Evolutionary conservation across 2,329 filamentous ascomycete species (phyloP), one percentile per base, ranked within the genome.

Genomic region (Aspergillus fructus): DNA sequence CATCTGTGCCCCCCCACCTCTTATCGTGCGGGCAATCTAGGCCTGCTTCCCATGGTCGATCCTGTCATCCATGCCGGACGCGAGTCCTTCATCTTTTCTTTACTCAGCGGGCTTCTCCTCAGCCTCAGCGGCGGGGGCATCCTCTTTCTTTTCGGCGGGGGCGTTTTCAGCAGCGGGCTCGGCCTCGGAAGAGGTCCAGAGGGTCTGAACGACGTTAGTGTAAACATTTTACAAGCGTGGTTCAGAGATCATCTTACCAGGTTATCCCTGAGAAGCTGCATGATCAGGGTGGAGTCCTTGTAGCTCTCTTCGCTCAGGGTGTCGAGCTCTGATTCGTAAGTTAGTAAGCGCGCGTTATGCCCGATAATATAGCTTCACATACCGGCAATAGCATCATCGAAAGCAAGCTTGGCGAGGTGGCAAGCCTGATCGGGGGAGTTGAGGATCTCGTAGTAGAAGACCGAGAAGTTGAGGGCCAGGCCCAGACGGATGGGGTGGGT

Each of bases 371-470:
- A 12, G 45, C 27, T 12, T 30, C 15, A 81, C 81, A 64, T 76
- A 87, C 85, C 85, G 71, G 93, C 93, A 85, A 97, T 97, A 67
- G 93, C 93, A 80, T 97, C 93, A 74, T 96, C 91, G 74, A 96
- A 96, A 59, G 91, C 91, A 78, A 93, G 90, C 87, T 96, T 96
- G 79, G 91, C 93, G 68, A 97, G 88, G 79, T 96, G 93, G 88
- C 93, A 97, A 75, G 93, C 93, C 83, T 96, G 93, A 78, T 97
- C 94, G 64, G 93, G 93, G 43, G 93, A 92, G 85, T 97, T 99
- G 73, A 97, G 85, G 77, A 97, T 99, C 87, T 99, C 91, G 79
- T 99, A 99, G 89, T 97, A 97, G 86, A 97, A 97, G 74, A 97
- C 93, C 66, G 93, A 96, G 85, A 96, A 96, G 88, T 96, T 96